Evolutionary conservation across 805 yeast genomes (phyloP), one percentile per base, ranked within the genome.

Genomic region (Saturnispora quitensis): DNA sequence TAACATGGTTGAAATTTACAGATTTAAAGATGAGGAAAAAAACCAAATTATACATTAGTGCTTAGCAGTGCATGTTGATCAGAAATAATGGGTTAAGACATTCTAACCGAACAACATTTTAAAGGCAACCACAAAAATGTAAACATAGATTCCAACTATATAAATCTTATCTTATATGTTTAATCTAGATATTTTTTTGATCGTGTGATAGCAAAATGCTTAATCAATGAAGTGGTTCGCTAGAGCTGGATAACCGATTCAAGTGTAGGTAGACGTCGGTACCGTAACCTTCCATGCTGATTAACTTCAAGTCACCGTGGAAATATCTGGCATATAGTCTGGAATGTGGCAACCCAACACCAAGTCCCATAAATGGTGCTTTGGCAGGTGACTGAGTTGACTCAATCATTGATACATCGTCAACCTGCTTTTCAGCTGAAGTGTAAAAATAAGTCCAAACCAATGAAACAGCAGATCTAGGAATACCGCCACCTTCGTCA

Each of bases 361-460:
- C 97, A 58, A 86, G 84, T 0, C 97, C 97, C 48, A 96, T 96
- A 86, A 89, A 84, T 53, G 96, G 97, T 0, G 95, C 95, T 59
- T 79, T 80, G 28, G 54, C 48, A 40, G 57, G 56, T 9, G 42
- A 38, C 5, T 38, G 42, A 17, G 25, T 24, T 6, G 20, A 12
- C 2, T 38, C 42, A 18, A 38, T 38, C 15, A 18, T 8, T 38
- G 42, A 20, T 6, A 53, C 40, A 20, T 55, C 62, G 24, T 54
- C 54, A 58, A 62, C 73, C 57, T 59, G 73, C 54, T 82, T 87
- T 58, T 81, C 81, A 46, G 89, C 95, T 0, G 96, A 86, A 3
- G 97, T 89, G 69, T 89, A 89, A 66, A 89, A 75, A 65, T 89
- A 89, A 0, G 96, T 86, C 96, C 96, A 89, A 43, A 89, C 86